Base-by-base conservation (phyloP, 441 rosid species). In the Bocquillonia castaneifolia region DNA sequence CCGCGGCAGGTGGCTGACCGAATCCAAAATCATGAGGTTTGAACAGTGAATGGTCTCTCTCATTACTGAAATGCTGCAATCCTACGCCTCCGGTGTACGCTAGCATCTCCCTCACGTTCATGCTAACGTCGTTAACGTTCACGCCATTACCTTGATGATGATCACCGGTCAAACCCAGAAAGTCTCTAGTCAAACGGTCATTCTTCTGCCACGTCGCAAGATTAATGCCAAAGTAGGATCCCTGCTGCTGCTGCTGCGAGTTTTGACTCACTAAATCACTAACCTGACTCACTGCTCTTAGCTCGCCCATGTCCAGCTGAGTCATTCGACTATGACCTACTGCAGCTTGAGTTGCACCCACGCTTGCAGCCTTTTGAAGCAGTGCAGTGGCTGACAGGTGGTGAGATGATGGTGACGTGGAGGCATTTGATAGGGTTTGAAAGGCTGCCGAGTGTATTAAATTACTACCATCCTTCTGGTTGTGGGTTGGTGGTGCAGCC, bases 361-460 rank as follows among this genome's bases (percentile, higher is more conserved):
- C 68, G 58, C 79, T 77, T 1, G 91, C 86, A 3, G 95, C 98
- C 84, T 84, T 91, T 68, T 88, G 98, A 78, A 93, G 97, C 64
- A 93, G 93, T 6, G 97, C 96, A 10, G 98, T 93, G 65, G 97
- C 97, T 2, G 98, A 90, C 72, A 89, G 78, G 80, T 80, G 83
- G 66, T 74, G 82, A 1, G 65, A 69, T 36, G 80, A 59, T 1
- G 84, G 68, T 3, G 86, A 57, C 6, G 80, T 42, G 74, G 80
- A 63, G 25, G 69, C 66, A 52, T 69, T 44, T 37, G 86, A 36
- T 50, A 76, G 79, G 76, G 10, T 59, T 29, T 74, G 87, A 78
- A 73, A 75, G 59, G 89, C 73, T 5, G 84, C 66, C 6, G 84
- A 62, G 45, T 67, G n/a, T 23, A 71, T 64, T 68, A 76, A 39